Percentiles rank a stretch among this genome's conserved stretches.
Evolutionary conservation across 441 rosid species (phyloP).

Genomic region (Isatis lusitanica): DNA sequence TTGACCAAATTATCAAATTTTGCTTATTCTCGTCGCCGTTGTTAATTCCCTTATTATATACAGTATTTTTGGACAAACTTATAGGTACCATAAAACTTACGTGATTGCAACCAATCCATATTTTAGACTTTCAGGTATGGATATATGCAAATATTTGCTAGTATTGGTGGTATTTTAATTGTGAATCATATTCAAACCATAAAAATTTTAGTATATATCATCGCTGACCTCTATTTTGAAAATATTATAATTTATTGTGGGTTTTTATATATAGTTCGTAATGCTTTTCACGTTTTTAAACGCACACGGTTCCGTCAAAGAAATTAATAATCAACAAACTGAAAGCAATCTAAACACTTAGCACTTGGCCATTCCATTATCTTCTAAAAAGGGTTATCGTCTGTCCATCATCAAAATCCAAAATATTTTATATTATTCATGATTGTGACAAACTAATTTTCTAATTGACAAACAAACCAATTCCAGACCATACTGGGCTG

Average conservation of each 20-base stretch:
- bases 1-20: neutral
- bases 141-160: neutral
- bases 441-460: neutral
- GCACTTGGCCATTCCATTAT: neutral
- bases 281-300: constrained; percentile 8
- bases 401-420: neutral
- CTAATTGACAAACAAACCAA: neutral
- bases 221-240: no score
- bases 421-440: neutral
- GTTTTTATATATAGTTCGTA: neutral
- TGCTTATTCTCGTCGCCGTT: neutral
- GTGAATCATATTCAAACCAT: no score
- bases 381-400: no score
- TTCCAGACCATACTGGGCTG: neutral
- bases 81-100: neutral
- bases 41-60: neutral
- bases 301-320: neutral
- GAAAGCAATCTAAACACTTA: neutral
- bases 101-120: neutral
- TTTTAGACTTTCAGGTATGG: neutral
- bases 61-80: neutral
- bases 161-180: no score
- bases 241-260: no score
- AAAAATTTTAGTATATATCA: no score
- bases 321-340: neutral